phyloP scores from a whole-genome alignment of 1,284 basidiomycete genomes.

The Marasmius sp. region DNA sequence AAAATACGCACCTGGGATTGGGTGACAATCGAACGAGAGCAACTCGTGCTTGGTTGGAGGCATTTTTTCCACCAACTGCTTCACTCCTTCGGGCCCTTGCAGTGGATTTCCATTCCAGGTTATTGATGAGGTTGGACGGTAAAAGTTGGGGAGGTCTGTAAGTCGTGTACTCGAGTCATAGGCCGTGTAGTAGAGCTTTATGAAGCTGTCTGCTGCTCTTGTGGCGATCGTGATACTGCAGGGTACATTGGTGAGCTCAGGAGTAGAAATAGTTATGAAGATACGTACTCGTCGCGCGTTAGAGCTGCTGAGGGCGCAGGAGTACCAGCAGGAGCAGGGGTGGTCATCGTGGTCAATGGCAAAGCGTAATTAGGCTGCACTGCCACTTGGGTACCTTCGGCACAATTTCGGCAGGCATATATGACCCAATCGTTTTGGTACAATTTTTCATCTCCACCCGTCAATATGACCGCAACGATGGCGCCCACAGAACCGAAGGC shows the following conservation, averaged over 20 bases:
- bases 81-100: constrained; percentile 66
- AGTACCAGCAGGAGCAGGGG: constrained; percentile 4
- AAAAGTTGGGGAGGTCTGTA: constrained; percentile 74
- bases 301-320: constrained; percentile 5
- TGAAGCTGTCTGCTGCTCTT: constrained; percentile 77
- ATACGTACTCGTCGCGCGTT: constrained; percentile 14
- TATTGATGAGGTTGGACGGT: constrained; percentile 70
- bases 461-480: background rate
- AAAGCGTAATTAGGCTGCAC: background rate
- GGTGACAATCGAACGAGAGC: constrained; percentile 85
- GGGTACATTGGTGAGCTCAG: background rate
- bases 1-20: constrained; percentile 67
- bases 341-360: constrained; percentile 4
- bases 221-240: constrained; percentile 78
- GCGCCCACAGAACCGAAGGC: constrained; percentile 5
- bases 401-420: background rate
- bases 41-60: constrained; percentile 78
- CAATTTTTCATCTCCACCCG: background rate
- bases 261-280: background rate
- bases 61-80: constrained; percentile 65
- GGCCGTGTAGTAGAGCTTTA: constrained; percentile 72
- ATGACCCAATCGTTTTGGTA: background rate
- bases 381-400: background rate
- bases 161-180: constrained; percentile 75
- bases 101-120: constrained; percentile 87